phyloP scores from a whole-genome alignment of 1,139 yeast genomes.

The Hyphopichia burtonii region DNA sequence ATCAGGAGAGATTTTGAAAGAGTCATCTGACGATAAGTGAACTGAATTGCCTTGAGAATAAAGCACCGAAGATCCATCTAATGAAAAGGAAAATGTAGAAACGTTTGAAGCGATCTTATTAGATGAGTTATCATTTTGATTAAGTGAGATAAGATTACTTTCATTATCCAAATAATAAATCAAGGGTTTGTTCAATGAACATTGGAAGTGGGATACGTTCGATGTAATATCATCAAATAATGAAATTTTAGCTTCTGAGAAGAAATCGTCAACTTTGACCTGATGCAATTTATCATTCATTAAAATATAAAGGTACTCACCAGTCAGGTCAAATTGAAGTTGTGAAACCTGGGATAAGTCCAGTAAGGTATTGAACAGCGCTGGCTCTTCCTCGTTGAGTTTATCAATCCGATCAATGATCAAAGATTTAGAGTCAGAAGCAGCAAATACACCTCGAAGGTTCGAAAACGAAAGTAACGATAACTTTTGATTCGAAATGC shows the following conservation, averaged over 20 bases:
- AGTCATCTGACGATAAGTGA: neutral
- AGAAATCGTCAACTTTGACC: neutral
- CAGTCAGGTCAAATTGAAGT: neutral
- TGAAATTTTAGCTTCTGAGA: neutral
- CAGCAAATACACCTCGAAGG: conserved; percentile 23
- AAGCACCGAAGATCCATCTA: conserved; percentile 8
- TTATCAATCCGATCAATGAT: conserved; percentile 2
- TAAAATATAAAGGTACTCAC: neutral
- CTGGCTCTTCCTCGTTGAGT: conserved; percentile 4
- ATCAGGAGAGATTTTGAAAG: neutral
- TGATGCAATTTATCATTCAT: neutral
- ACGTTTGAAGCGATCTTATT: conserved; percentile 8
- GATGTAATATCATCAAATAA: neutral
- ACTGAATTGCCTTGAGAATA: conserved; percentile 4
- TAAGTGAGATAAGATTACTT: neutral
- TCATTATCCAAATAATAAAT: neutral
- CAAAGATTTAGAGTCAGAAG: conserved; percentile 26
- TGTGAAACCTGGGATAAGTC: neutral
- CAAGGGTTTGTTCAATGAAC: neutral
- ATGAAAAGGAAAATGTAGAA: conserved; percentile 13
- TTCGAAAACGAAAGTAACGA: conserved; percentile 31
- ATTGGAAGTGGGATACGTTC: neutral
- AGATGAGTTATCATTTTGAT: neutral
- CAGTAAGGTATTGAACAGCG: neutral
- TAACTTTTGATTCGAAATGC: conserved; percentile 15